These are phyloP conservation scores for Microthlaspi erraticum DNA, from an alignment of 345 rosid genomes.

Conservation along the genomic window DNA sequence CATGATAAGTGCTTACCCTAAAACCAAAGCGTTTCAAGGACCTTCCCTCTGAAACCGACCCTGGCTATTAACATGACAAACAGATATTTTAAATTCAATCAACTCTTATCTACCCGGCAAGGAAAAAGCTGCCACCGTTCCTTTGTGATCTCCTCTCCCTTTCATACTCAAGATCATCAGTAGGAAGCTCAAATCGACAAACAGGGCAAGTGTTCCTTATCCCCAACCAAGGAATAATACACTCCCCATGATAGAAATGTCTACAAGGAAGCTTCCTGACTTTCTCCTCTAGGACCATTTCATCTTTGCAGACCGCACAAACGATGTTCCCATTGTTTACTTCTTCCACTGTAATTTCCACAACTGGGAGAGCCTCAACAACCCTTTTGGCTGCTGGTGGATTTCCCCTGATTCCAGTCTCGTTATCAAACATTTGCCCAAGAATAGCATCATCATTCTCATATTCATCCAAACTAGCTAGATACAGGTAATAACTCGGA, in stretches of 20 bases:
- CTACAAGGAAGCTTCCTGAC: constrained; percentile 56
- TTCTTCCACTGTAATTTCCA: constrained; percentile 48
- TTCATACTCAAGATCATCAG: constrained; percentile 59
- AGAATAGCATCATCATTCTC: constrained; percentile 34
- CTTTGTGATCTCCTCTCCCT: constrained; percentile 38
- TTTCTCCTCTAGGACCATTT: constrained; percentile 47
- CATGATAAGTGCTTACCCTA: constrained; percentile 19
- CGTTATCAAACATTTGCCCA: constrained; percentile 48
- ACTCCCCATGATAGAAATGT: constrained; percentile 58
- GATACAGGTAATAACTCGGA: constrained; percentile 38
- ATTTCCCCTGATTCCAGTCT: constrained; percentile 47
- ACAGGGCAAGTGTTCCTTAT: constrained; percentile 61
- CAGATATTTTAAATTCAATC: constrained; percentile 4
- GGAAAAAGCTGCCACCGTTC: not conserved
- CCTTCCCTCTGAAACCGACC: constrained; percentile 24
- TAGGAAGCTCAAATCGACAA: constrained; percentile 60
- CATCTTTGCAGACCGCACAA: constrained; percentile 65
- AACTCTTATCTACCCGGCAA: constrained; percentile 35
- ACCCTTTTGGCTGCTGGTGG: constrained; percentile 53
- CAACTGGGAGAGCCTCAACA: constrained; percentile 52
- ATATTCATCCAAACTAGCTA: constrained; percentile 41
- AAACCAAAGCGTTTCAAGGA: constrained; percentile 28
- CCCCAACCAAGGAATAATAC: constrained; percentile 59
- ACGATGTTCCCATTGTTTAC: constrained; percentile 32
- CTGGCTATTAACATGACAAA: constrained; percentile 22